A percentile compares a stretch with the other conserved stretches of the same genome.
Evolutionary conservation across 495 filamentous ascomycete genomes (phyloP).

Genomic region (Neurospora sp.): DNA sequence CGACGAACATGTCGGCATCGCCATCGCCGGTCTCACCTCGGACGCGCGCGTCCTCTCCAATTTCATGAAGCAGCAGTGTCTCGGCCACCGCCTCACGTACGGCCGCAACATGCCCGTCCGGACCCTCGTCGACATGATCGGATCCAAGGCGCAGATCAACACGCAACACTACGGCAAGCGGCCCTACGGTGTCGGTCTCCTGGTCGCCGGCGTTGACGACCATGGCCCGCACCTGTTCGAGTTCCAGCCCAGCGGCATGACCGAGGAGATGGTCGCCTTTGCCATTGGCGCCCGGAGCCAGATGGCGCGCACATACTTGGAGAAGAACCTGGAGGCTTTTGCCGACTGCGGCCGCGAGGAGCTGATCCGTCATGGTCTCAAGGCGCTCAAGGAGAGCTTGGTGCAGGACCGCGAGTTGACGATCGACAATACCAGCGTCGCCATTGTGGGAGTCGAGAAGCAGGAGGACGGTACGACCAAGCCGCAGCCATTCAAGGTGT

Average conservation of each 20-base stretch:
- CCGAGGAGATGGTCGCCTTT: slow-evolving; percentile 91
- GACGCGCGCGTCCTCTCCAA: slow-evolving; percentile 98
- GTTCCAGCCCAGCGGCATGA: slow-evolving; percentile 94
- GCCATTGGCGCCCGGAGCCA: slow-evolving; percentile 93
- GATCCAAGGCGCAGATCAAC: slow-evolving; percentile 92
- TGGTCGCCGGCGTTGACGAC: slow-evolving; percentile 90
- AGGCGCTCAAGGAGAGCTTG: slow-evolving; percentile 88
- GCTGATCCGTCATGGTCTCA: slow-evolving; percentile 79
- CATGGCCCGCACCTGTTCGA: slow-evolving; percentile 92
- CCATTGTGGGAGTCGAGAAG: slow-evolving; percentile 57
- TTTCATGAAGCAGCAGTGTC: slow-evolving; percentile 99
- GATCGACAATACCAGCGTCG: slow-evolving; percentile 88
- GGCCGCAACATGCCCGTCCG: slow-evolving; percentile 83
- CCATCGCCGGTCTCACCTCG: slow-evolving; percentile 93
- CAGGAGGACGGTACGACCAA: slow-evolving; percentile 38
- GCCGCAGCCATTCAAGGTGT: slow-evolving; percentile 80
- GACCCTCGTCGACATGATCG: slow-evolving; percentile 80
- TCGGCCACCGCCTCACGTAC: slow-evolving; percentile 90
- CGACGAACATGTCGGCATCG: slow-evolving; percentile 90
- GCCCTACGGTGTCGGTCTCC: slow-evolving; percentile 90
- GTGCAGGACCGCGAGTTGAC: slow-evolving; percentile 96
- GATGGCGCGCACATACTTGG: slow-evolving; percentile 94
- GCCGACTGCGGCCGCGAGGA: slow-evolving; percentile 63
- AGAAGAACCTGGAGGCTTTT: slow-evolving; percentile 82
- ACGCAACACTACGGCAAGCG: slow-evolving; percentile 96